Base-by-base conservation (phyloP, 2,329 filamentous ascomycete species). In the Blastomyces emzantsi region DNA sequence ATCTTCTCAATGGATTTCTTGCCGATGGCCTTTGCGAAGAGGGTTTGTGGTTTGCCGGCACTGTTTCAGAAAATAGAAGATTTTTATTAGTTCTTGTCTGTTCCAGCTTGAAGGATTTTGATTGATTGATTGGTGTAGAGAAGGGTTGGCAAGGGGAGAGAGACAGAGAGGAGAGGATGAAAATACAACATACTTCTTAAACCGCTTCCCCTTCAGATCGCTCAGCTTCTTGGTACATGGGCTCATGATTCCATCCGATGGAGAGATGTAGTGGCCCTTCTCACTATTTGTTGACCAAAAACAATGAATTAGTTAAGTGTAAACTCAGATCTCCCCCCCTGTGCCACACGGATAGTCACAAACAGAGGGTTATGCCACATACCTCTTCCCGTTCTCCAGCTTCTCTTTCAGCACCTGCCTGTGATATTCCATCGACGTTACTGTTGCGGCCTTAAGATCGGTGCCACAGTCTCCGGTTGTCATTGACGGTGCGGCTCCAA, bases 201-300 rank as follows among this genome's bases (percentile, higher is more conserved):
- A 80, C 33, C 77, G 74, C 74, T 80, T 80, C 47, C 77, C 76
- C 74, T 81, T 81, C 62, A 81, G 70, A 63, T 80, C 76, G 61
- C 75, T 79, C 70, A 81, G 63, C 62, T 81, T 81, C 73, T 80
- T 79, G 36, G 78, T 80, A 64, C 78, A 80, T 3, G 79, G 79
- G 60, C 78, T 80, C 75, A 80, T 78, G 60, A 81, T 78, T 49
- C 77, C 76, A 67, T 81, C 79, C 3, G 78, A 80, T 0, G 79
- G 79, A 45, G 79, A 81, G 64, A 81, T 73, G 66, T 81, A 81
- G 55, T 74, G 73, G 54, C 71, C 70, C 60, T 72, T 67, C 11
- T 67, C 71, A 64, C 71, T 73, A 69, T 61, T 62, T 17, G 11
- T 59, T 6, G 19, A 55, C 52, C 2, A 43, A 55, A 56, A 52